Conservation (phyloP, 176 grass and related monocot species). For the sorghum (Sorghum bicolor) region DNA sequence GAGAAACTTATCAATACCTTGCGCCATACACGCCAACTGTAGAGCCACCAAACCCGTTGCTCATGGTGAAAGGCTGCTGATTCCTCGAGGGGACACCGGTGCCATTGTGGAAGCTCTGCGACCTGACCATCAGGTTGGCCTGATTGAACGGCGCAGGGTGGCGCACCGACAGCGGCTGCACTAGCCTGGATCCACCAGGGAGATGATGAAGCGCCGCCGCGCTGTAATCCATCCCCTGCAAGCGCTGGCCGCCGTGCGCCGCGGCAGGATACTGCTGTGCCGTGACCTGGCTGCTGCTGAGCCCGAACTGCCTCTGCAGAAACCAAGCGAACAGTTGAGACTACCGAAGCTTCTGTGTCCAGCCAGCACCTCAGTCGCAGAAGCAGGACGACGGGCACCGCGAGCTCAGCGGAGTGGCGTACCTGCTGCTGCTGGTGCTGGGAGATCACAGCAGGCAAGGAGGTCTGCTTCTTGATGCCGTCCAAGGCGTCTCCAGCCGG, state of each 20-base stretch:
- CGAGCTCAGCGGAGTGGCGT: neutral
- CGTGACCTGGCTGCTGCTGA: neutral
- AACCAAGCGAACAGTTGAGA: neutral
- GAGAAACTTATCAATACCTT: slow-evolving; percentile 29
- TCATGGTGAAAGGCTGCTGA: slow-evolving; percentile 30
- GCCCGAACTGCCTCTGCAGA: slow-evolving; percentile 34
- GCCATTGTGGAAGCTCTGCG: slow-evolving; percentile 37
- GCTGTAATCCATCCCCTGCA: slow-evolving; percentile 27
- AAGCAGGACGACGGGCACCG: neutral
- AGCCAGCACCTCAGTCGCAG: neutral
- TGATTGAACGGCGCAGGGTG: slow-evolving; percentile 27
- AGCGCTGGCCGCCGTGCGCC: neutral
- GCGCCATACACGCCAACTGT: slow-evolving; percentile 38
- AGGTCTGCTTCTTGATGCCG: slow-evolving; percentile 3
- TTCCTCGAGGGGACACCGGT: slow-evolving; percentile 25
- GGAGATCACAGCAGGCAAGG: slow-evolving; percentile 10
- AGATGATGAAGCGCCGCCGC: slow-evolving; percentile 28
- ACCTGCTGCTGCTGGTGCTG: slow-evolving; percentile 35
- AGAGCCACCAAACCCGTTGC: slow-evolving; percentile 31
- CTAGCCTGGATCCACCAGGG: slow-evolving; percentile 34
- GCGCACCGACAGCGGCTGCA: slow-evolving; percentile 27
- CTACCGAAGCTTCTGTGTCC: neutral
- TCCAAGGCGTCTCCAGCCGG: slow-evolving; percentile 37
- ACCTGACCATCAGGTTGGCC: slow-evolving; percentile 43
- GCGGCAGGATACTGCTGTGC: slow-evolving; percentile 21